Conservation (phyloP, 768 basidiomycete species). For the Solioccasus polychromus region DNA sequence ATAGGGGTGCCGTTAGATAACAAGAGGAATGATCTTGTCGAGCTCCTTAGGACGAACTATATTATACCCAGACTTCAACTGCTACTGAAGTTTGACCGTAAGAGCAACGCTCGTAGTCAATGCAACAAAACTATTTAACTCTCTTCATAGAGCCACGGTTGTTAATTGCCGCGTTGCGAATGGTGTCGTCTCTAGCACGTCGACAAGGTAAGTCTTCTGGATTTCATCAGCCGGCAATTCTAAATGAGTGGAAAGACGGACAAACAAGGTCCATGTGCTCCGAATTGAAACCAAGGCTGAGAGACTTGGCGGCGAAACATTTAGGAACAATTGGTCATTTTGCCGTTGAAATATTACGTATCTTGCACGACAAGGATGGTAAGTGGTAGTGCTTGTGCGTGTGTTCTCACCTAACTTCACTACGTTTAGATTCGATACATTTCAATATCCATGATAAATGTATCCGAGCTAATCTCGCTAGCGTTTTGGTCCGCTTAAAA, state of each 20-base stretch:
- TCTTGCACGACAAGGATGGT: constrained; percentile 10
- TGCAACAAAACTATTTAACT: too few relatives aligned
- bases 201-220: constrained; percentile 9
- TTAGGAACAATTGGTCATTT: constrained; percentile 16
- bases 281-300: constrained; percentile 12
- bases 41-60: constrained; percentile 1
- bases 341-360: constrained; percentile 19
- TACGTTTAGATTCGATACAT: constrained; percentile 9
- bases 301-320: constrained; percentile 9
- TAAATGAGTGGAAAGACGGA: background rate
- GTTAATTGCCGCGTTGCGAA: constrained; percentile 16
- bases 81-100: constrained; percentile 16
- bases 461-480: constrained; percentile 19
- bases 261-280: background rate
- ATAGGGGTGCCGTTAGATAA: constrained; percentile 6
- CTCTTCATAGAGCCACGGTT: constrained; percentile 9
- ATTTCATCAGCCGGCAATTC: too few relatives aligned
- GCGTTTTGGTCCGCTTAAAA: constrained; percentile 9
- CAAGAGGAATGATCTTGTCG: constrained; percentile 2
- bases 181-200: constrained; percentile 15
- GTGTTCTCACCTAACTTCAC: too few relatives aligned
- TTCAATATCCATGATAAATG: constrained; percentile 4
- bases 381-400: background rate
- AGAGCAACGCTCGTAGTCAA: background rate
- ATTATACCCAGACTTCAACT: constrained; percentile 2